A percentile compares a stretch with the other conserved stretches of the same genome.
Conservation (phyloP, 805 yeast species). For the Ogataea sp. region DNA sequence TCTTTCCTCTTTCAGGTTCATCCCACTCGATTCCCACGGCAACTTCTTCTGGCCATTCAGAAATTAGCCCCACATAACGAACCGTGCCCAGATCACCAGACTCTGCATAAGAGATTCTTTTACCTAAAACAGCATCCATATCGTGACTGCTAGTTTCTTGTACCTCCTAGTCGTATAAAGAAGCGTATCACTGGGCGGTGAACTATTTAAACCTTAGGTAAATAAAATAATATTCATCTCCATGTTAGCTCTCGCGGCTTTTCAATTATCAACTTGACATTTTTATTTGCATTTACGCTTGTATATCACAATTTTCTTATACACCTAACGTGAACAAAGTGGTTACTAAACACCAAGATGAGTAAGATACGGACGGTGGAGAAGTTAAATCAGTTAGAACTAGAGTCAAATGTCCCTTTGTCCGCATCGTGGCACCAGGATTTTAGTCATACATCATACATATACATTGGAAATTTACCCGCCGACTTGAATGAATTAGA, state of each 20-base stretch:
- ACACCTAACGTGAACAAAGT: too few relatives aligned
- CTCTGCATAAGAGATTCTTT: constrained; percentile 29
- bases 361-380: constrained; percentile 33
- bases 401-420: constrained; percentile 47
- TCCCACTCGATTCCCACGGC: constrained; percentile 92
- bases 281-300: too few relatives aligned
- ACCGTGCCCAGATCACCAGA: constrained; percentile 51
- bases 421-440: constrained; percentile 88
- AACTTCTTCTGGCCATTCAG: constrained; percentile 47
- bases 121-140: too few relatives aligned
- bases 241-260: too few relatives aligned
- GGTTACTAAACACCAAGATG: constrained; percentile 4
- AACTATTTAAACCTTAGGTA: too few relatives aligned
- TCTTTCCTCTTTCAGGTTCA: constrained; percentile 55
- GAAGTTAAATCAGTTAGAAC: constrained; percentile 57
- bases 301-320: too few relatives aligned
- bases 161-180: too few relatives aligned
- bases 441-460: constrained; percentile 65
- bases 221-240: too few relatives aligned
- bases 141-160: too few relatives aligned
- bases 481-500: constrained; percentile 65
- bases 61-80: constrained; percentile 49
- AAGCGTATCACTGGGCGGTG: too few relatives aligned
- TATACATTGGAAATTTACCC: constrained; percentile 71
- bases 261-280: too few relatives aligned